Evolutionary conservation across 139 green algal genomes (phyloP).

Genomic region (Chlamydomonas applanata): DNA sequence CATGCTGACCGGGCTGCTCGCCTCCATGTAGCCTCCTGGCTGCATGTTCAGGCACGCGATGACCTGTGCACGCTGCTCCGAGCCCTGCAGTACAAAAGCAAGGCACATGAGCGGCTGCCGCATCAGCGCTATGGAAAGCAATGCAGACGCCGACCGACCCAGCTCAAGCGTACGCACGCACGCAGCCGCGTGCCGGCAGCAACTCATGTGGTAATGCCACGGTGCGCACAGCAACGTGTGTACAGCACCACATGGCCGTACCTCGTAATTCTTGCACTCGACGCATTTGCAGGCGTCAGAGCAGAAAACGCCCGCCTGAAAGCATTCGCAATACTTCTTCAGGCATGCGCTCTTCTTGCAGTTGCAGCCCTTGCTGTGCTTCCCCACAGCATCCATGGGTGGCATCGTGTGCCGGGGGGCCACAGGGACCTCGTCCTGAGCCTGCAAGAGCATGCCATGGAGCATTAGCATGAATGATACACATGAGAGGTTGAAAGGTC

Average conservation of each 20-base stretch:
- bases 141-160: too few relatives aligned
- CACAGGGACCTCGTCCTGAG: too few relatives aligned
- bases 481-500: too few relatives aligned
- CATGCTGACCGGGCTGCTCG: background rate
- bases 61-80: slow-evolving; percentile 6
- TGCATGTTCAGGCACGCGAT: slow-evolving; percentile 7
- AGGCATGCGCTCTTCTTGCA: slow-evolving; percentile 89
- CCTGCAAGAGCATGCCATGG: too few relatives aligned
- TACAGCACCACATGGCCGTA: background rate
- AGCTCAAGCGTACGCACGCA: too few relatives aligned
- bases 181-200: too few relatives aligned
- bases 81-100: background rate
- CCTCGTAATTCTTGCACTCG: slow-evolving; percentile 88
- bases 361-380: slow-evolving; percentile 89
- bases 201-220: too few relatives aligned
- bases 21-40: background rate
- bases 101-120: too few relatives aligned
- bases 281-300: slow-evolving; percentile 85
- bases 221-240: too few relatives aligned
- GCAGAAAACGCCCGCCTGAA: slow-evolving; percentile 81
- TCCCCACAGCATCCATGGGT: slow-evolving; percentile 16
- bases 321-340: slow-evolving; percentile 99
- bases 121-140: too few relatives aligned
- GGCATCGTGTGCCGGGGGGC: too few relatives aligned
- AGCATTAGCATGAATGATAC: too few relatives aligned